These are phyloP conservation scores for Euphorbia celastroides DNA, from an alignment of 441 rosid species.

Conservation along the genomic window DNA sequence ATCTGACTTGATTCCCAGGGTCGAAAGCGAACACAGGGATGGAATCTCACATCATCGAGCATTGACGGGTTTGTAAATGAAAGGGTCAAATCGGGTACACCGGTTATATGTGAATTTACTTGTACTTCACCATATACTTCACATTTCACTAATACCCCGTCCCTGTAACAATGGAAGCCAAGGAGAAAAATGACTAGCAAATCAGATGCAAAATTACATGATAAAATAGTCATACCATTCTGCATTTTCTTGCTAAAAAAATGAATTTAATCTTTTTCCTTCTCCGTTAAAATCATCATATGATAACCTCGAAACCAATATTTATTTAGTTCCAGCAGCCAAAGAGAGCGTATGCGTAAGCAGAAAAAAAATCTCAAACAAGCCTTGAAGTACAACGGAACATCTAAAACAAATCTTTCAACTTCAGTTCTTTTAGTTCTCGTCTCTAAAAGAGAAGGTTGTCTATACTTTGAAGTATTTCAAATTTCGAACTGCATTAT, in stretches of 20 bases:
- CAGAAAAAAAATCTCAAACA: background rate
- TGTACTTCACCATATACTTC: conserved; percentile 83
- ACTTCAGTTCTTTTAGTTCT: background rate
- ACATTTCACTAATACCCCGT: conserved; percentile 77
- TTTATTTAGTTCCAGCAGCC: background rate
- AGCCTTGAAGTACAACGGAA: background rate
- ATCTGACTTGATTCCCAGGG: conserved; percentile 94
- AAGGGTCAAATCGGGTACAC: conserved; percentile 90
- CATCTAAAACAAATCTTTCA: background rate
- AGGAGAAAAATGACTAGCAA: conserved; percentile 9
- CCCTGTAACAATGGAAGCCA: conserved; percentile 45
- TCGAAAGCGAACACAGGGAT: conserved; percentile 87
- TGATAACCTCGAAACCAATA: background rate
- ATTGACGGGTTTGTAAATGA: conserved; percentile 77
- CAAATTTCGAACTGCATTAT: background rate
- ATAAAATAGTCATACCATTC: background rate
- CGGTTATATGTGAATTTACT: conserved; percentile 83
- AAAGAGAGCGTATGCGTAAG: background rate
- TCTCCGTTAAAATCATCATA: background rate
- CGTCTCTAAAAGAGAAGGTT: background rate
- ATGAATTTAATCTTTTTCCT: background rate
- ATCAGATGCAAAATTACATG: conserved; percentile 7
- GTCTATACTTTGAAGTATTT: background rate
- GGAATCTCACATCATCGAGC: conserved; percentile 77
- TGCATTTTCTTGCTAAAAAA: background rate